Evolutionary conservation across 2,329 filamentous ascomycete genomes (phyloP).

Genomic region (Ilyonectria sp.): DNA sequence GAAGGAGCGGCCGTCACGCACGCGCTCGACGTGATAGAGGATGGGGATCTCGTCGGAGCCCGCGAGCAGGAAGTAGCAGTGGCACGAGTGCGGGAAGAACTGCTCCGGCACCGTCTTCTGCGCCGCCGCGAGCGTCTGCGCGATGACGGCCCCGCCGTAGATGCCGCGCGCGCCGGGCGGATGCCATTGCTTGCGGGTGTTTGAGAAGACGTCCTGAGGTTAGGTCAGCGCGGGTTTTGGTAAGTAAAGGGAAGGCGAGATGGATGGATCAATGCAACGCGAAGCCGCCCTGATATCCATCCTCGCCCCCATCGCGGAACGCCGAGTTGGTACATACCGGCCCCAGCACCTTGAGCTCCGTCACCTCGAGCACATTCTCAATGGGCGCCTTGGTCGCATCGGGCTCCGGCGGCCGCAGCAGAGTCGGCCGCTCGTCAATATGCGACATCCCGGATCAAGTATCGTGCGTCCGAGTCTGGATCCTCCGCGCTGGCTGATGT

Average conservation of each 20-base stretch:
- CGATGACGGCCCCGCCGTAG: constrained; percentile 93
- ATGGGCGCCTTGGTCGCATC: constrained; percentile 84
- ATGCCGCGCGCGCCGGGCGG: constrained; percentile 93
- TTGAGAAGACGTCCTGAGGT: constrained; percentile 89
- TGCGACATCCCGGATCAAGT: constrained; percentile 28
- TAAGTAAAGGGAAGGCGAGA: no score
- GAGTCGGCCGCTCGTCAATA: constrained; percentile 54
- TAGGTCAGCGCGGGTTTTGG: not conserved
- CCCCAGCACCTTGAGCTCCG: constrained; percentile 81
- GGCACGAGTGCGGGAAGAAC: constrained; percentile 94
- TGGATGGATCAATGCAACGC: not conserved
- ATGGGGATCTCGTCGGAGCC: constrained; percentile 89
- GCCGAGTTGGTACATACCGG: constrained; percentile 68
- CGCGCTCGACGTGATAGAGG: constrained; percentile 94
- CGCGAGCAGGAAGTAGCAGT: constrained; percentile 98
- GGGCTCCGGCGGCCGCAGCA: constrained; percentile 78
- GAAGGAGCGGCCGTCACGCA: constrained; percentile 91
- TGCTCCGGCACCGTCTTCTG: constrained; percentile 86
- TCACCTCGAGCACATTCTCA: constrained; percentile 91
- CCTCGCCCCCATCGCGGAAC: not conserved
- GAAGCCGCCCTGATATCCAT: not conserved
- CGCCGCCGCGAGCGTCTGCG: constrained; percentile 89
- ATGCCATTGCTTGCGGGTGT: constrained; percentile 92
- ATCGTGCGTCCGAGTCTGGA: not conserved
- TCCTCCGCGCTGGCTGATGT: not conserved